phyloP scores from a whole-genome alignment of 495 filamentous ascomycete species.

The Tetracladium marchalianum region DNA sequence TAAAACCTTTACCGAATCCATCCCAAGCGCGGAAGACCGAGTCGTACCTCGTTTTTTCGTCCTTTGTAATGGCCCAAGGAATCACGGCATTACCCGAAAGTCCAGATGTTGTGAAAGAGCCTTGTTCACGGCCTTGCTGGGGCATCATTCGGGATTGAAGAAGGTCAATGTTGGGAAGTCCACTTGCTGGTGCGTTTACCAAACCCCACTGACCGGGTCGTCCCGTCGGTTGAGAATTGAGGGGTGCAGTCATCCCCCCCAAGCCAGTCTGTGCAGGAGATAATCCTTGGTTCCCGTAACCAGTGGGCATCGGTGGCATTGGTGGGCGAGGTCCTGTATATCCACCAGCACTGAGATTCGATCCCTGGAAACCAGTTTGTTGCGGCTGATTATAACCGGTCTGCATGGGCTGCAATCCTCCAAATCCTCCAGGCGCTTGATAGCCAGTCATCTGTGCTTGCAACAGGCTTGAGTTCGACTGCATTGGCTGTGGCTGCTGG shows the following conservation, averaged over 20 bases:
- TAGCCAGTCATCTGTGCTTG: conserved; percentile 70
- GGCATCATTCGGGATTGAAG: conserved; percentile 98
- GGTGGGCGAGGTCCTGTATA: conserved; percentile 74
- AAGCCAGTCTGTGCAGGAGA: conserved; percentile 52
- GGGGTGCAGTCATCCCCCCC: conserved; percentile 41
- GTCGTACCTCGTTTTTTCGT: conserved; percentile 97
- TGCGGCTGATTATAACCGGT: conserved; percentile 62
- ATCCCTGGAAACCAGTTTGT: conserved; percentile 40
- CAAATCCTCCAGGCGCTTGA: conserved; percentile 9
- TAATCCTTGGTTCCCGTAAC: conserved; percentile 49
- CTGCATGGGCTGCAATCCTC: conserved; percentile 39
- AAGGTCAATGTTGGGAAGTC: conserved; percentile 87
- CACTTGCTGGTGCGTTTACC: conserved; percentile 84
- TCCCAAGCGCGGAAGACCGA: conserved; percentile 95
- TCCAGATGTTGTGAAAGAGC: conserved; percentile 72
- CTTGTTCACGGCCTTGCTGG: conserved; percentile 84
- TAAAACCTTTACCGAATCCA: conserved; percentile 85
- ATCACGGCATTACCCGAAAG: conserved; percentile 90
- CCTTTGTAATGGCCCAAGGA: conserved; percentile 98
- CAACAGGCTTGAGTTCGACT: conserved; percentile 68
- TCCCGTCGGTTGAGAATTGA: conserved; percentile 93
- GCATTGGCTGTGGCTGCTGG: conserved; percentile 78
- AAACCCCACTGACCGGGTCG: conserved; percentile 96
- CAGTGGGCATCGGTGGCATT: conserved; percentile 91
- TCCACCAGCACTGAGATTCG: conserved; percentile 46